Percentiles rank a stretch among this genome's conserved stretches.
phyloP scores from a whole-genome alignment of 768 basidiomycete species.

The Sutorius australiensis region DNA sequence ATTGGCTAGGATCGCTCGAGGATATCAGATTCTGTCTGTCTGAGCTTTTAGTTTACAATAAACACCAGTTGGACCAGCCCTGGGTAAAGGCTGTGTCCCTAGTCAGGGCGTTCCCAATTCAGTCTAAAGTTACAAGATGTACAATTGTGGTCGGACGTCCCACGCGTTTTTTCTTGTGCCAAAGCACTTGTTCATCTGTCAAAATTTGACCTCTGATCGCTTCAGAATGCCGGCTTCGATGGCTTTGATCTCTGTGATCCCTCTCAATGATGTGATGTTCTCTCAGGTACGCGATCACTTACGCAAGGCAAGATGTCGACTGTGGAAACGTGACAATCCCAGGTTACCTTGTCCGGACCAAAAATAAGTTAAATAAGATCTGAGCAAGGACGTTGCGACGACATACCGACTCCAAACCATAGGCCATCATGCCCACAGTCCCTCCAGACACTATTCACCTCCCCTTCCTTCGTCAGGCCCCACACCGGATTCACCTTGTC shows the following conservation, averaged over 20 bases:
- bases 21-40: not conserved
- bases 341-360: conserved; percentile 19
- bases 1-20: not conserved
- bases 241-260: conserved; percentile 26
- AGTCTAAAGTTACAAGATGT: not conserved
- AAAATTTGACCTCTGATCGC: conserved; percentile 17
- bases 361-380: not conserved
- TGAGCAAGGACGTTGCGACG: not conserved
- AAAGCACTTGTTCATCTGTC: not conserved
- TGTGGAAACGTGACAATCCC: conserved; percentile 26
- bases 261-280: not conserved
- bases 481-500: conserved; percentile 49
- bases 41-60: not conserved
- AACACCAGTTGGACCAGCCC: not conserved
- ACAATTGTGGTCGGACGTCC: not conserved
- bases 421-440: conserved; percentile 35
- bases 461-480: conserved; percentile 64
- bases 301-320: conserved; percentile 31
- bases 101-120: not conserved
- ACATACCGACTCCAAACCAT: conserved; percentile 30
- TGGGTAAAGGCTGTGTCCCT: not conserved
- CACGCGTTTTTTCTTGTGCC: not conserved
- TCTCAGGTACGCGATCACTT: conserved; percentile 6
- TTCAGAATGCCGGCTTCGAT: conserved; percentile 29
- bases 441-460: conserved; percentile 41